These are phyloP conservation scores for Monilinia laxa DNA, from an alignment of 2,329 filamentous ascomycete genomes.

Conservation along the genomic window DNA sequence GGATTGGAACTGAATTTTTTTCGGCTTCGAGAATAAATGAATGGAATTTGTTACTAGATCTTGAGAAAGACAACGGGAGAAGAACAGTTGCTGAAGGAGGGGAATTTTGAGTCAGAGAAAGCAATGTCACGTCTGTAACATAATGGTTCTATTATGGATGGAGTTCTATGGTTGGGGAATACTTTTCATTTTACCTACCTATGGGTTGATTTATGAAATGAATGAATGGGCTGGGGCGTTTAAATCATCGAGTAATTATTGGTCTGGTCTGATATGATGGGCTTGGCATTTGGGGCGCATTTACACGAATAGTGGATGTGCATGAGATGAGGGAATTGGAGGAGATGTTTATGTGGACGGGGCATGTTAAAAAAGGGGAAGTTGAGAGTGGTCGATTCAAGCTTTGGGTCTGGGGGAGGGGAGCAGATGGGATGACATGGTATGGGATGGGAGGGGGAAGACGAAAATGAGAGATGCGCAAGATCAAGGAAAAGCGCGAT, in stretches of 20 bases:
- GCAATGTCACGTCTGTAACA: constrained; percentile 16
- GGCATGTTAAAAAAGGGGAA: constrained; percentile 10
- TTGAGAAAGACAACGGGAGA: constrained; percentile 3
- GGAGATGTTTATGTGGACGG: constrained; percentile 1
- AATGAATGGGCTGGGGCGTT: constrained; percentile 16
- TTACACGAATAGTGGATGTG: constrained; percentile 13
- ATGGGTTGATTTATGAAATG: constrained; percentile 5
- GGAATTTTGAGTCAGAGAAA: constrained; percentile 5
- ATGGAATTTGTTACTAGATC: constrained; percentile 19
- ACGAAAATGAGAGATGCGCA: not conserved
- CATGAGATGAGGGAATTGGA: not conserved
- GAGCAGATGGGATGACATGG: not conserved
- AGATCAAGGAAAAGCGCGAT: not conserved
- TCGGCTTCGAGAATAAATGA: constrained; percentile 13
- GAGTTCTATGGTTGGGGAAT: constrained; percentile 15
- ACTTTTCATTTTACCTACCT: constrained; percentile 9
- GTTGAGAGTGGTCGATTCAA: constrained; percentile 8
- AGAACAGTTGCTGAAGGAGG: not conserved
- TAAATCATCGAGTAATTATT: constrained; percentile 10
- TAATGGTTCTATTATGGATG: constrained; percentile 12
- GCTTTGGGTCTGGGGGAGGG: not conserved
- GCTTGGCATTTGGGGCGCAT: not conserved
- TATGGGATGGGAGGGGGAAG: not conserved
- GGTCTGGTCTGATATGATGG: constrained; percentile 7
- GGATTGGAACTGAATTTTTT: constrained; percentile 13